These are phyloP conservation scores for Ophiostoma ulmi DNA, from an alignment of 2,329 filamentous ascomycete species.

Conservation along the genomic window DNA sequence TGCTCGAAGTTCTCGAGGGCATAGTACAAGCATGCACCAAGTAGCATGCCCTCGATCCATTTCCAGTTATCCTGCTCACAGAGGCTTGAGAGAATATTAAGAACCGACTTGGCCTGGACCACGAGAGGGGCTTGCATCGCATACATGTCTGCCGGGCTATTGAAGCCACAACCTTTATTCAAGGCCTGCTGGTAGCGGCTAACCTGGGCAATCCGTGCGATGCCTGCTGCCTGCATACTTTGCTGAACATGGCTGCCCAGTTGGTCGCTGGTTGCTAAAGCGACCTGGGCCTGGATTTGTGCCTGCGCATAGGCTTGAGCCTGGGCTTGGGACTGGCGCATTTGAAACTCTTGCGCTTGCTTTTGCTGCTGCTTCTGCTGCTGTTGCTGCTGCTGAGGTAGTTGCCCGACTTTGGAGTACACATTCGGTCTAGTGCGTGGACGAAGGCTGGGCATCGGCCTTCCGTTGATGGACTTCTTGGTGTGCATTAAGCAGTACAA, in stretches of 20 bases:
- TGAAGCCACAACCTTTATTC: conserved; percentile 23
- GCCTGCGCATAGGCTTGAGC: conserved; percentile 15
- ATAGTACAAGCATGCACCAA: conserved; percentile 89
- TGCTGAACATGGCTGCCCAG: conserved; percentile 16
- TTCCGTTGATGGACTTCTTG: conserved; percentile 45
- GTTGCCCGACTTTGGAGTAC: conserved; percentile 50
- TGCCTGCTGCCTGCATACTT: background rate
- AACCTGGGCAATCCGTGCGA: conserved; percentile 25
- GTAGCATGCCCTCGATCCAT: conserved; percentile 89
- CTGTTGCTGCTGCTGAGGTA: conserved; percentile 27
- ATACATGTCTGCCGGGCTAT: conserved; percentile 25
- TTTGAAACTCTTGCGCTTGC: background rate
- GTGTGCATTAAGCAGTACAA: conserved; percentile 58
- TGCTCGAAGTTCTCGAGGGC: conserved; percentile 79
- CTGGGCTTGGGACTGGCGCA: conserved; percentile 5
- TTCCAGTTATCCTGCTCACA: conserved; percentile 77
- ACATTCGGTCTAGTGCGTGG: conserved; percentile 47
- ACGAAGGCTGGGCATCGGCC: conserved; percentile 37
- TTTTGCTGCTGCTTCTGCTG: conserved; percentile 18
- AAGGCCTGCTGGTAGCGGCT: conserved; percentile 23
- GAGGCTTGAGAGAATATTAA: conserved; percentile 66
- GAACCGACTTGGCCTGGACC: conserved; percentile 57
- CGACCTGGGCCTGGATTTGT: conserved; percentile 9
- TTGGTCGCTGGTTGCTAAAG: conserved; percentile 15
- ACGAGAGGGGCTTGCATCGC: conserved; percentile 38